Evolutionary conservation across 2,329 filamentous ascomycete species (phyloP).

Genomic region (Aspergillus pseudoviridinutans): DNA sequence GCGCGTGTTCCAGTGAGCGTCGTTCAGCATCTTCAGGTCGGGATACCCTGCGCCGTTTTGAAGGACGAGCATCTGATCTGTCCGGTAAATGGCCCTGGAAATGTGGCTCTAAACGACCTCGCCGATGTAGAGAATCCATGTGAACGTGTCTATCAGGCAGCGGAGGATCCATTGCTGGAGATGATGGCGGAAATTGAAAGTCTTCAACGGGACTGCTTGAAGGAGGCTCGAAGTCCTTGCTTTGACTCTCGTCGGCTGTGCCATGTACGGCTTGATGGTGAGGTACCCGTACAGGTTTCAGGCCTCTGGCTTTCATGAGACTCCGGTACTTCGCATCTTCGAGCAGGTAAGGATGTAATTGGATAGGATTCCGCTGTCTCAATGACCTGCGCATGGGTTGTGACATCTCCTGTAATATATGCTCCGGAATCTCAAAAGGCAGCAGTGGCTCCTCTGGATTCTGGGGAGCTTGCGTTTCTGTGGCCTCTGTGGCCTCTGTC

Average conservation of each 20-base stretch:
- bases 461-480: background rate
- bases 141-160: background rate
- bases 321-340: constrained; percentile 44
- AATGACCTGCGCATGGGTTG: constrained; percentile 32
- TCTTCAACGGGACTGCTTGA: constrained; percentile 30
- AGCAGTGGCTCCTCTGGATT: constrained; percentile 15
- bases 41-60: constrained; percentile 36
- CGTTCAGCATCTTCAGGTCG: constrained; percentile 12
- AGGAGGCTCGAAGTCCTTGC: constrained; percentile 27
- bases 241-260: constrained; percentile 28
- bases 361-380: constrained; percentile 45
- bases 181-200: constrained; percentile 28
- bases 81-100: constrained; percentile 1
- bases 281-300: constrained; percentile 40
- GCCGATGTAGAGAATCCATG: background rate
- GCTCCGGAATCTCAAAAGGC: constrained; percentile 24
- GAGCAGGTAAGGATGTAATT: constrained; percentile 46
- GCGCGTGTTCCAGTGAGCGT: constrained; percentile 6
- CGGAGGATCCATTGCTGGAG: constrained; percentile 14
- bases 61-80: constrained; percentile 11
- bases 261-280: constrained; percentile 13
- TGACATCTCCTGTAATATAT: constrained; percentile 22
- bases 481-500: background rate
- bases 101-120: background rate
- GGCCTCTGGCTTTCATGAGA: constrained; percentile 38